Base-by-base conservation (phyloP, 2,329 filamentous ascomycete species). In the Ramularia endophylla region DNA sequence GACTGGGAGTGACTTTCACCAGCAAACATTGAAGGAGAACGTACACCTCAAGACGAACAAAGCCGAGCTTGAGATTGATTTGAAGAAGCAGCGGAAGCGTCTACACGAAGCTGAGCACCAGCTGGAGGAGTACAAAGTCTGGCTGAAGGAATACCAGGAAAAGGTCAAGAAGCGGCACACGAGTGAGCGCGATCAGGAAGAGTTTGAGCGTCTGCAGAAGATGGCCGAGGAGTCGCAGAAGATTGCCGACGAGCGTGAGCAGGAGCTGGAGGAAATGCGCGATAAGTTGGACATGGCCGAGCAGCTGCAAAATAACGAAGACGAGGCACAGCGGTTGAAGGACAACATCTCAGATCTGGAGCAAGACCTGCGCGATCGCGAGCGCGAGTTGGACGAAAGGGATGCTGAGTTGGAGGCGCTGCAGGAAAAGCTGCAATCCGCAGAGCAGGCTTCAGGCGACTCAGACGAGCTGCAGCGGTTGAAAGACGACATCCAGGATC, bases 11-110 rank as follows among this genome's bases (percentile, higher is more conserved):
- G 87, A 89, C 41, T 92, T 89, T 69, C 94, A 89, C 57, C 85
- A 94, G 63, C 80, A 81, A 20, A 87, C 90, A 3, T 70, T 98
- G 19, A 87, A 86, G 60, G 92, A 98, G 65, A 98, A 98, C 60
- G 94, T 92, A 3, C 89, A 94, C 52, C 78, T 98, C 40, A 97
- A 97, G 64, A 88, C 95, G 44, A 84, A 92, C 66, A 87, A 87
- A 60, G 79, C 94, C 46, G 90, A 87, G 0, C 85, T 97, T 78
- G 82, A 92, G 60, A 79, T 83, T 46, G 92, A 98, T 55, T 74
- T 98, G 13, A 80, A 85, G 53, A 81, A 81, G 51, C 92, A 90
- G 68, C 86, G 85, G 61, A 97, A 95, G 62, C 83, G 83, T 29
- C 72, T 98, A 8, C 78, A 78, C 15, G 77, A 80, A 16, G 89